These are phyloP conservation scores for Colletotrichum horii DNA, from an alignment of 2,329 filamentous ascomycete species.

Conservation along the genomic window DNA sequence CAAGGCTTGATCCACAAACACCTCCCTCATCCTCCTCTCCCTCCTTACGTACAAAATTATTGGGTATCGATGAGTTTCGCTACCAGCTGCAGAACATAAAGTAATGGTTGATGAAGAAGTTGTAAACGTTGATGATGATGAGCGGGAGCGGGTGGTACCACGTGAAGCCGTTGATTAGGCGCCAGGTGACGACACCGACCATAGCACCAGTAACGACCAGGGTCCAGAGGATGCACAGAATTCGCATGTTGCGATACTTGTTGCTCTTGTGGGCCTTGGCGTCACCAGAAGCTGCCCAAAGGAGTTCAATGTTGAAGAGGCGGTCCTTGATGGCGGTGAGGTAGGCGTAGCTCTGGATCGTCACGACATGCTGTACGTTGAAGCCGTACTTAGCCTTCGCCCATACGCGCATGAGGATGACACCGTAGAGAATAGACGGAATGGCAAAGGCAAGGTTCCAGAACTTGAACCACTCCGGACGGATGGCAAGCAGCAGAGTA, in stretches of 20 bases:
- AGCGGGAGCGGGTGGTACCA: conserved; percentile 46
- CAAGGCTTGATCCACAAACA: neutral
- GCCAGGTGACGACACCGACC: conserved; percentile 37
- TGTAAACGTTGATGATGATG: conserved; percentile 41
- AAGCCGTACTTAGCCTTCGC: conserved; percentile 44
- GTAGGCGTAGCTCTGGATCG: conserved; percentile 47
- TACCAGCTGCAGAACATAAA: conserved; percentile 40
- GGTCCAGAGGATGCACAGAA: conserved; percentile 43
- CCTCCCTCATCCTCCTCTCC: neutral
- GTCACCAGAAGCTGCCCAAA: conserved; percentile 44
- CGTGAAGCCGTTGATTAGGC: conserved; percentile 35
- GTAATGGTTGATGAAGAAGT: conserved; percentile 42
- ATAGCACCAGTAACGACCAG: conserved; percentile 35
- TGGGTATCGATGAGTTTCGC: neutral
- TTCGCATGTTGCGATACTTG: conserved; percentile 48
- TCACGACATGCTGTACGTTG: conserved; percentile 46
- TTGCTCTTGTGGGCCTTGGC: conserved; percentile 44
- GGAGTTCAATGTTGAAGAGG: conserved; percentile 41
- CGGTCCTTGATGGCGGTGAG: conserved; percentile 46
- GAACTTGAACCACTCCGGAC: conserved; percentile 45
- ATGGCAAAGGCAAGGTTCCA: conserved; percentile 49
- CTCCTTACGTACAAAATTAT: neutral
- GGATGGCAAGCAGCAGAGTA: conserved; percentile 42
- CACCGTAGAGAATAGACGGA: conserved; percentile 42
- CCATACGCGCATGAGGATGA: conserved; percentile 44